Evolutionary conservation across 1,284 basidiomycete species (phyloP).

Genomic region (Leccinum pallidistipes): DNA sequence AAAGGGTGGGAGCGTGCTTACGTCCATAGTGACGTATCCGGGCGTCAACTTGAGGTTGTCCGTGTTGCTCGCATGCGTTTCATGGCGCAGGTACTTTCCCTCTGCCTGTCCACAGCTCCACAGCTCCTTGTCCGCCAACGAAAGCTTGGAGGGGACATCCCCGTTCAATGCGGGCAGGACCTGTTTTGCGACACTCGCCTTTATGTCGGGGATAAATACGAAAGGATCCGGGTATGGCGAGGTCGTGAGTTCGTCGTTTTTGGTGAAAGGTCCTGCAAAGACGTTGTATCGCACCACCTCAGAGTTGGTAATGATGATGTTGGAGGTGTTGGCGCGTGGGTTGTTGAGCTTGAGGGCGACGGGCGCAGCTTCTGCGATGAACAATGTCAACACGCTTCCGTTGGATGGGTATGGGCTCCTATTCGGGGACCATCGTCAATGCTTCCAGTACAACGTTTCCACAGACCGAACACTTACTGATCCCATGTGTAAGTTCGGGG

Average conservation of each 20-base stretch:
- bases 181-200: constrained; percentile 47
- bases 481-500: constrained; percentile 72
- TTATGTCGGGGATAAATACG: constrained; percentile 55
- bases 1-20: constrained; percentile 35
- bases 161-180: constrained; percentile 56
- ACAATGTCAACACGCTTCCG: constrained; percentile 60
- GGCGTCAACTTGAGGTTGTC: constrained; percentile 48
- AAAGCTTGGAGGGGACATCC: constrained; percentile 39
- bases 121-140: constrained; percentile 39
- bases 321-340: constrained; percentile 56
- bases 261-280: constrained; percentile 67
- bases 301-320: constrained; percentile 71
- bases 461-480: constrained; percentile 41
- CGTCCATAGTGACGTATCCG: constrained; percentile 73
- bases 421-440: background rate
- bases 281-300: constrained; percentile 77
- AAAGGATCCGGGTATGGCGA: constrained; percentile 66
- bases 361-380: constrained; percentile 58
- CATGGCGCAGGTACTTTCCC: constrained; percentile 28
- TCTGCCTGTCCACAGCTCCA: constrained; percentile 41
- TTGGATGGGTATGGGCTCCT: constrained; percentile 68
- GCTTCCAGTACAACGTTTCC: background rate
- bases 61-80: constrained; percentile 25
- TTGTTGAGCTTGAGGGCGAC: constrained; percentile 59
- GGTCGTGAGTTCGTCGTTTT: constrained; percentile 76